These are phyloP conservation scores for Incumbomyces delicatus DNA, from an alignment of 2,329 filamentous ascomycete genomes.

Conservation along the genomic window DNA sequence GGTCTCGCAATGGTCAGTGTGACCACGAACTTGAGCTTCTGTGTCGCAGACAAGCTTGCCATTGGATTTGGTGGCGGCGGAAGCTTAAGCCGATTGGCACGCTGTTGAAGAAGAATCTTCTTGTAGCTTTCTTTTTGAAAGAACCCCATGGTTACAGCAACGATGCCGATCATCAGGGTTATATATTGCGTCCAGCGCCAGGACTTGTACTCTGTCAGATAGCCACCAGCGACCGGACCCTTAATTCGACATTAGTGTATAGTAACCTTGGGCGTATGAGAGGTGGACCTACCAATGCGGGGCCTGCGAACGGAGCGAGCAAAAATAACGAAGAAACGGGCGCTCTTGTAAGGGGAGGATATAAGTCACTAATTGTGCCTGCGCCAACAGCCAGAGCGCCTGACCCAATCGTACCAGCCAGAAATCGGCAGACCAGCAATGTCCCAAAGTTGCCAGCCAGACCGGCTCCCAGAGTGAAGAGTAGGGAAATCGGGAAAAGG, in stretches of 20 bases:
- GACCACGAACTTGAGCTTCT: conserved; percentile 35
- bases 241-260: not conserved
- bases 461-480: conserved; percentile 35
- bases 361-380: conserved; percentile 58
- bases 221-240: conserved; percentile 60
- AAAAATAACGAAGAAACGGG: conserved; percentile 45
- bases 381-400: conserved; percentile 60
- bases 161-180: conserved; percentile 53
- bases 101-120: conserved; percentile 54
- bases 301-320: conserved; percentile 57
- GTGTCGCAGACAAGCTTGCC: conserved; percentile 48
- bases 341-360: conserved; percentile 42
- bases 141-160: conserved; percentile 52
- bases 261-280: not conserved
- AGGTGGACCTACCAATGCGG: conserved; percentile 35
- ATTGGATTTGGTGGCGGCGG: conserved; percentile 58
- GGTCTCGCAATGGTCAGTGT: conserved; percentile 41
- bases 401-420: conserved; percentile 63
- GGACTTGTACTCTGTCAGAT: conserved; percentile 51
- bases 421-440: conserved; percentile 62
- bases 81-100: conserved; percentile 44
- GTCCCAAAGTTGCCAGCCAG: conserved; percentile 56
- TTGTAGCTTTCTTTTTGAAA: conserved; percentile 56
- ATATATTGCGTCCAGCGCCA: conserved; percentile 69
- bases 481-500: conserved; percentile 54